phyloP scores from a whole-genome alignment of 129 eudicot species.

The Daucus carota region DNA sequence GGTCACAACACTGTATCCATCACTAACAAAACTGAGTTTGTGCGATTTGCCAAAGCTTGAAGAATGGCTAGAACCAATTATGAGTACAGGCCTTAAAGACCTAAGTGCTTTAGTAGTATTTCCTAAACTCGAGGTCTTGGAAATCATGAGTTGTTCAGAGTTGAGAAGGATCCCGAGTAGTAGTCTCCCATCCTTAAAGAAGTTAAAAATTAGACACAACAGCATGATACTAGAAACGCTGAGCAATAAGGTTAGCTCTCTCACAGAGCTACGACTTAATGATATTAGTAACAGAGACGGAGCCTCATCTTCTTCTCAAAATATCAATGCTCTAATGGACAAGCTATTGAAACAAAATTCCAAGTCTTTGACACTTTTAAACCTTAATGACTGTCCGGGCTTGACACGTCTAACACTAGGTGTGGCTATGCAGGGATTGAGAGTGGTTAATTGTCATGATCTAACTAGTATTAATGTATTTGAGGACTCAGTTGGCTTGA shows the following conservation, averaged over 20 bases:
- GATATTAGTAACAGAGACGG: neutral
- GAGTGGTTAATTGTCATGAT: neutral
- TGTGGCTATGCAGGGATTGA: neutral
- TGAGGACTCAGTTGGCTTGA: neutral
- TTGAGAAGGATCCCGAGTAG: neutral
- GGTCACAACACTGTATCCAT: no score
- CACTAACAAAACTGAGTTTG: no score
- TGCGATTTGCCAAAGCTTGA: no score
- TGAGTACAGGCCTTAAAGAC: neutral
- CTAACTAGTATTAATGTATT: neutral
- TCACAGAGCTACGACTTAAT: neutral
- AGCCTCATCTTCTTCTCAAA: no score
- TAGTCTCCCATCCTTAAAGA: neutral
- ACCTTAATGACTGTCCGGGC: neutral
- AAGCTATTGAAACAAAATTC: neutral
- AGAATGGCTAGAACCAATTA: neutral
- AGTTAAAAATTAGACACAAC: neutral
- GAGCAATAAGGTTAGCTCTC: neutral
- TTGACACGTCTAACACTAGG: neutral
- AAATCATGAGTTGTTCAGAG: neutral
- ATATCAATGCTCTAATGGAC: neutral
- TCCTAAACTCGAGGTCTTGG: slow-evolving; percentile 7
- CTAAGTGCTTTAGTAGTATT: neutral
- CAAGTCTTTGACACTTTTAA: neutral
- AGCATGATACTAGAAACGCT: neutral